Evolutionary conservation across 148 eudicot genomes (phyloP), one percentile per base, ranked within the genome.

Genomic region (Vaccinium darrowii): DNA sequence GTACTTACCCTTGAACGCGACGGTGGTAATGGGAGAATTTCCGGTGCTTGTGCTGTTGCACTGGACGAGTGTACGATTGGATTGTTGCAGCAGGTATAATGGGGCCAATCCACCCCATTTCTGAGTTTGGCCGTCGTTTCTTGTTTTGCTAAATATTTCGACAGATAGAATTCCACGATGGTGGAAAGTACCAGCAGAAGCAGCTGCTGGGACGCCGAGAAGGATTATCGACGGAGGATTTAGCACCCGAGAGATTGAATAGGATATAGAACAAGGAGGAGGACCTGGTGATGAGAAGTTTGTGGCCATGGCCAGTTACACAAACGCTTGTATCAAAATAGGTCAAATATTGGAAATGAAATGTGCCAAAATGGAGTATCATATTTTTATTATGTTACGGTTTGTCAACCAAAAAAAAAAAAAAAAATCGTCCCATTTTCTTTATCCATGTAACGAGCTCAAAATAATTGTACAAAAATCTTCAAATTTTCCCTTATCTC

Each of bases 1-100:
- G 79, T 1, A 3, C 78, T 74, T 86, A 87, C 93, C 92, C 63
- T 47, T 63, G 50, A 81, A 57, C 23, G 87, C 11, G 71, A 81
- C 9, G 23, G 39, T 13, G 43, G 23, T 57, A 57, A 71, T 1
- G 79, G 83, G 36, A 19, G 80, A 72, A 5, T 43, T 51, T 12
- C 65, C 47, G 18, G 25, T 76, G 82, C 75, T 85, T 6, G 52
- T 53, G 36, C 82, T 27, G 53, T 78, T 83, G 83, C 88, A 86
- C 3, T 67, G 85, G 50, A 78, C 13, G n/a, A 86, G 78, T 19
- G 15, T 15, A 43, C 19, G 71, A 62, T 39, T 76, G 27, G 69
- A n/a, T 14, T 5, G 76, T 58, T 47, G 85, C 9, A 53, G 56
- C 56, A 27, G 18, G 18, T 7, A 18, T 69, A 69, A 30, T 69